phyloP scores from a whole-genome alignment of 2,329 filamentous ascomycete species.

The Exophiala viscosa region DNA sequence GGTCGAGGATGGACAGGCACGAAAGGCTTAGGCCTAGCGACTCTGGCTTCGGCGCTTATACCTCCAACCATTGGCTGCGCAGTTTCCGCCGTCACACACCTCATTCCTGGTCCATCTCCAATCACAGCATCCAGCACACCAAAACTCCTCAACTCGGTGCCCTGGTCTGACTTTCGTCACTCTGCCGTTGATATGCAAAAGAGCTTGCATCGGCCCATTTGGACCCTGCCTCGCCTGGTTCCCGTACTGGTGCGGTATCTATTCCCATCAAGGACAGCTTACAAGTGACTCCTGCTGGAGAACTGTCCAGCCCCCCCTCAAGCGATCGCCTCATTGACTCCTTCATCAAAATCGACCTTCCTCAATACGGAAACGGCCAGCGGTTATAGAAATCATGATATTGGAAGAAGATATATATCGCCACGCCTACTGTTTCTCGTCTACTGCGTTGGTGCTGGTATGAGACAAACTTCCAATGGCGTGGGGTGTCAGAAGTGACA shows the following conservation, averaged over 20 bases:
- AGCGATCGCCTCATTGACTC: background rate
- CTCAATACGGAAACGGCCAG: background rate
- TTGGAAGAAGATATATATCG: conserved; percentile 11
- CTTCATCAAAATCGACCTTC: background rate
- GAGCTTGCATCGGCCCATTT: background rate
- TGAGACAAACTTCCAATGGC: background rate
- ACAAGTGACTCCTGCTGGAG: background rate
- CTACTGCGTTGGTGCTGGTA: background rate
- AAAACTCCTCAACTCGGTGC: background rate
- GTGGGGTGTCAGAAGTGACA: background rate
- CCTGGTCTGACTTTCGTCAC: conserved; percentile 13
- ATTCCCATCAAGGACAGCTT: background rate
- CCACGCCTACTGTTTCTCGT: conserved; percentile 4
- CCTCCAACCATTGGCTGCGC: conserved; percentile 15
- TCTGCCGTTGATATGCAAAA: conserved; percentile 1
- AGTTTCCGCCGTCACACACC: conserved; percentile 17
- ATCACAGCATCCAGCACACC: conserved; percentile 17
- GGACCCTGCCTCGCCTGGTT: background rate
- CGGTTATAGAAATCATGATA: conserved; percentile 4
- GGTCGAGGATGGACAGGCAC: conserved; percentile 17
- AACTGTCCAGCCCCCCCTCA: background rate
- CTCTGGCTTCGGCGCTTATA: conserved; percentile 19
- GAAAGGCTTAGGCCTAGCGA: background rate
- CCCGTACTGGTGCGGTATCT: background rate
- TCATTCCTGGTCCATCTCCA: conserved; percentile 3